phyloP scores from a whole-genome alignment of 2,329 filamentous ascomycete species.

The Botrytis fabae region DNA sequence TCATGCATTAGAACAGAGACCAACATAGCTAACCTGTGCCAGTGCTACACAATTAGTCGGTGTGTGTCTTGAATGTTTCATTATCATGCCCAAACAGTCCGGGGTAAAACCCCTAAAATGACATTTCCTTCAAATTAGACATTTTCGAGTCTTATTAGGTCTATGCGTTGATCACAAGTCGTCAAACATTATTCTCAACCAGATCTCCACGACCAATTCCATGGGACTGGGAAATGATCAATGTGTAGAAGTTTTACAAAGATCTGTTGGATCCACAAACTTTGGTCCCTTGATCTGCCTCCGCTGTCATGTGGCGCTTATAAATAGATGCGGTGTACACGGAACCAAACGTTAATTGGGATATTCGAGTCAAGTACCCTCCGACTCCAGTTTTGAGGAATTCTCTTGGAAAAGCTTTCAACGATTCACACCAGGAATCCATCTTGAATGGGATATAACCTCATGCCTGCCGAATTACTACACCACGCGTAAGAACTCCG shows the following conservation, averaged over 20 bases:
- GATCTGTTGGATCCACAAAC: background rate
- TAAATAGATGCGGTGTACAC: constrained; percentile 3
- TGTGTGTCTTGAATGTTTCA: background rate
- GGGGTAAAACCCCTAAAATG: background rate
- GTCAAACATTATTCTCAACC: background rate
- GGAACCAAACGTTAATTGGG: background rate
- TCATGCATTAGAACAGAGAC: background rate
- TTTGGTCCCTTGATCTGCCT: constrained; percentile 12
- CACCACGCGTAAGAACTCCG: background rate
- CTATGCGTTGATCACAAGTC: constrained; percentile 4
- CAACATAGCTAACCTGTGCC: background rate
- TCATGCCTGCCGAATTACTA: background rate
- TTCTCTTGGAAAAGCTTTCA: background rate
- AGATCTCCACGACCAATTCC: background rate
- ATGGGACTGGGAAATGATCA: background rate
- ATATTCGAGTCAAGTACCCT: background rate
- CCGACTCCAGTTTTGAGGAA: background rate
- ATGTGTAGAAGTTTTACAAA: background rate
- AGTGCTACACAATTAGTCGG: background rate
- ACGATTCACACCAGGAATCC: background rate
- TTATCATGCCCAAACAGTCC: background rate
- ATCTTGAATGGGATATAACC: background rate
- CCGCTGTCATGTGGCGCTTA: background rate
- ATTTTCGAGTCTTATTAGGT: background rate
- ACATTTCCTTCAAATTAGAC: background rate